Base-by-base conservation (phyloP, 495 filamentous ascomycete species). In the Penicillium simplicissimum region DNA sequence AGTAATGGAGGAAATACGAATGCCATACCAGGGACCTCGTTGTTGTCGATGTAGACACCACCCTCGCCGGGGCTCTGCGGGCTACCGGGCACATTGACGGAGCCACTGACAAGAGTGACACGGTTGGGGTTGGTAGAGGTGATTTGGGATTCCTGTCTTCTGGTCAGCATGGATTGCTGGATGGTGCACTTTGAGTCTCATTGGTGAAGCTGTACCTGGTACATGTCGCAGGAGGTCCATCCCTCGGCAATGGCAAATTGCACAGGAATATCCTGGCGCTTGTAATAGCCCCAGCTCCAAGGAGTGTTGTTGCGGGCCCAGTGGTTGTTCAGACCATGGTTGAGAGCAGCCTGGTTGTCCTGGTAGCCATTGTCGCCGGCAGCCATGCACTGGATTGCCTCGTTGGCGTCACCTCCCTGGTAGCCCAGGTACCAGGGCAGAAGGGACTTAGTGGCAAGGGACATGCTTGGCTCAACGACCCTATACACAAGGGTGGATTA, bases 171-270 rank as follows among this genome's bases (percentile, higher is more conserved):
- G 3, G 25, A 21, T 47, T 47, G 11, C 21, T 0, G 14, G 33
- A 15, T 42, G 5, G 4, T 48, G 19, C 8, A 6, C 8, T 9
- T 42, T 6, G 38, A 17, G 37, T 4, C 6, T 4, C 1, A 9
- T n/a, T 38, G 8, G 21, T 28, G 7, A 52, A 5, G 4, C 37
- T 49, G 33, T 40, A 77, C 78, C 67, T 81, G 82, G 58, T 85
- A 85, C 82, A 85, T 85, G 61, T 85, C 82, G 14, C 74, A 81
- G 19, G 80, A 65, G 4, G 81, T 82, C 77, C 80, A 85, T 8
- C 71, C 80, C 55, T 85, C 82, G 0, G 82, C 82, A 67, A 84
- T 78, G 14, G 76, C 76, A 67, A 78, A 85, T 14, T 85, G 82
- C 25, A 84, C 73, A 0, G 82, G 82, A 34, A 85, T 75, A 56